phyloP scores from a whole-genome alignment of 179 eudicot species.

The Carnegiea gigantea region DNA sequence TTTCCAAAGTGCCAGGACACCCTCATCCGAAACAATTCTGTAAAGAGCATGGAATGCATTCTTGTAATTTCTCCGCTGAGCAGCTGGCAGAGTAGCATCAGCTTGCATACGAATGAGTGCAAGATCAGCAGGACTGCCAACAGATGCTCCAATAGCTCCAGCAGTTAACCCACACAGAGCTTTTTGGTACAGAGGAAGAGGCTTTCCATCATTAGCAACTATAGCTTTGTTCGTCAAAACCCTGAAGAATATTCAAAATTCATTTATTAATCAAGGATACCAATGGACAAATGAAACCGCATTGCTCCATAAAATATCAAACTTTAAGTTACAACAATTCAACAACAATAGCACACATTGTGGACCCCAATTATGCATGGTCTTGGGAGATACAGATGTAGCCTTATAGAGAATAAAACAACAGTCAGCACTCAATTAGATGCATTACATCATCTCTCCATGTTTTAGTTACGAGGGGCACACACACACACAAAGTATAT shows the following conservation, averaged over 20 bases:
- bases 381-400: too few species aligned
- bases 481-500: too few species aligned
- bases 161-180: slow-evolving; percentile 97
- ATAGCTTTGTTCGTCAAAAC: slow-evolving; percentile 74
- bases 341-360: too few species aligned
- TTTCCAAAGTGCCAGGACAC: slow-evolving; percentile 87
- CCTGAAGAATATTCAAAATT: slow-evolving; percentile 31
- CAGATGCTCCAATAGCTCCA: slow-evolving; percentile 91
- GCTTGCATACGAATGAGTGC: slow-evolving; percentile 99
- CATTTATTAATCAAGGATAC: background rate
- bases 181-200: slow-evolving; percentile 85
- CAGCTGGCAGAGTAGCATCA: slow-evolving; percentile 89
- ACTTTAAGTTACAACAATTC: background rate
- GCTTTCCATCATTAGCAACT: slow-evolving; percentile 91
- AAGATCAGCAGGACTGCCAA: slow-evolving; percentile 96
- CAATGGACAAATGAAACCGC: background rate
- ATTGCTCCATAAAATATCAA: background rate
- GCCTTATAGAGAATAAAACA: too few species aligned
- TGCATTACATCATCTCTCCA: too few species aligned
- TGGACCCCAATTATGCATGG: too few species aligned
- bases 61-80: slow-evolving; percentile 81
- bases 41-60: slow-evolving; percentile 91
- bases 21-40: slow-evolving; percentile 83
- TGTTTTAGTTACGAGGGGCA: too few species aligned
- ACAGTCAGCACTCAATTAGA: background rate